Evolutionary conservation across 164 flowering plant genomes (phyloP), one percentile per base, ranked within the genome.

Genomic region (Cinnamomum micranthum): DNA sequence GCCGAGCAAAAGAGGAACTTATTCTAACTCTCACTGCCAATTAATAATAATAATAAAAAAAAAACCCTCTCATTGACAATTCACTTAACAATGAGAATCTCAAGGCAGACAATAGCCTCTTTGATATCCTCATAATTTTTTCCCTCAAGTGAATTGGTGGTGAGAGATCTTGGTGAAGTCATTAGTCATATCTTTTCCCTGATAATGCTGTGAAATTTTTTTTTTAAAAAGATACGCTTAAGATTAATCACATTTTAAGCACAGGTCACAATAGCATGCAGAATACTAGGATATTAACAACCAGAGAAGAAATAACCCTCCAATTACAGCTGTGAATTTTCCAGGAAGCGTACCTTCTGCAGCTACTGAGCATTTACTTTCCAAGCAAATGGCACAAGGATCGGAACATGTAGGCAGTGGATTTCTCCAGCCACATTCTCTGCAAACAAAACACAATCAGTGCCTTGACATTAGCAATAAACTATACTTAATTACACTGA

Each of bases 341-440:
- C 27, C 51, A 71, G 59, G 63, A 24, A 24, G 31, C 13, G n/a
- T 90, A 95, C 98, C 98, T 90, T 88, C 89, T 65, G 93, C 92
- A 70, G 97, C 90, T 6, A 95, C 97, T 17, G 92, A 86, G 85
- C 98, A 95, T 77, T 81, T 86, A 74, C 95, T 85, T 78, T 95
- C 98, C 79, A 95, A 84, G 79, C 98, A 95, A 73, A 95, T 97
- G 71, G 80, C 96, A 83, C 98, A 95, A 23, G 92, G 93, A 73
- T 95, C 98, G 75, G 80, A 72, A 77, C 89, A 86, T 55, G 91
- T 58, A 6, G 86, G 69, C 72, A 71, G 22, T 1, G 76, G 69
- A 58, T 72, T 82, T 74, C 86, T 87, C 97, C 95, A 95, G 79
- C 98, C 97, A 81, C 91, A 89, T 81, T 90, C 90, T 84, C 98